Conservation (phyloP, 2,329 filamentous ascomycete species). For the Cordyceps farinosa region DNA sequence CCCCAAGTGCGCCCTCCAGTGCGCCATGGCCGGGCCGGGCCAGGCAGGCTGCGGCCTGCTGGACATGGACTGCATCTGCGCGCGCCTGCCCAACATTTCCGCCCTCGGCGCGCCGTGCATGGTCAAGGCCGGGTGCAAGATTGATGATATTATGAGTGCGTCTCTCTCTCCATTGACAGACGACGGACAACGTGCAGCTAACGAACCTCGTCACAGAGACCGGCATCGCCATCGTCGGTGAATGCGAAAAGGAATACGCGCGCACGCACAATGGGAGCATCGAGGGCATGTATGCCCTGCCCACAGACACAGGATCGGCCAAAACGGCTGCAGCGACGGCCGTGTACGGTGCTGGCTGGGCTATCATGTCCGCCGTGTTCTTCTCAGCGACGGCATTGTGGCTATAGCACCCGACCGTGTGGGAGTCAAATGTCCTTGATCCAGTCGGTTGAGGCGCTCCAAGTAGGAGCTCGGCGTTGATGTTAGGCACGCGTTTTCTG, state of each 20-base stretch:
- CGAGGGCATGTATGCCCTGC: conserved; percentile 1
- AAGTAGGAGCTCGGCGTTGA: not conserved
- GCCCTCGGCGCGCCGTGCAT: conserved; percentile 35
- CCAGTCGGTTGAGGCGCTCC: not conserved
- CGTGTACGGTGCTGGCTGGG: conserved; percentile 5
- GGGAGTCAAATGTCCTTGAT: not conserved
- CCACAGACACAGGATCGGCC: not conserved
- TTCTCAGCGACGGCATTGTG: not conserved
- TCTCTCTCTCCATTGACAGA: not conserved
- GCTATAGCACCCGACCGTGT: not conserved
- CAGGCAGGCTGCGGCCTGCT: conserved; percentile 31
- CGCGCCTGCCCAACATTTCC: conserved; percentile 33
- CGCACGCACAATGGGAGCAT: conserved; percentile 9
- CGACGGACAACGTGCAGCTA: not conserved
- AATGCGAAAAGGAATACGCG: conserved; percentile 13
- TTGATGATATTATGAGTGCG: conserved; percentile 36
- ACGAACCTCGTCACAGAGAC: not conserved
- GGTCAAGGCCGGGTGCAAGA: conserved; percentile 30
- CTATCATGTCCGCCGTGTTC: not conserved
- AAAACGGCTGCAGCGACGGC: conserved; percentile 3
- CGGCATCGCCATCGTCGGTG: conserved; percentile 1
- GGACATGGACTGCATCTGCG: conserved; percentile 39
- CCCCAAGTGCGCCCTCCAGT: conserved; percentile 38
- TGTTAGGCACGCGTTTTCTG: not conserved
- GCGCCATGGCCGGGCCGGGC: conserved; percentile 32